Base-by-base conservation (phyloP, 768 basidiomycete genomes). In the Russula virescens region DNA sequence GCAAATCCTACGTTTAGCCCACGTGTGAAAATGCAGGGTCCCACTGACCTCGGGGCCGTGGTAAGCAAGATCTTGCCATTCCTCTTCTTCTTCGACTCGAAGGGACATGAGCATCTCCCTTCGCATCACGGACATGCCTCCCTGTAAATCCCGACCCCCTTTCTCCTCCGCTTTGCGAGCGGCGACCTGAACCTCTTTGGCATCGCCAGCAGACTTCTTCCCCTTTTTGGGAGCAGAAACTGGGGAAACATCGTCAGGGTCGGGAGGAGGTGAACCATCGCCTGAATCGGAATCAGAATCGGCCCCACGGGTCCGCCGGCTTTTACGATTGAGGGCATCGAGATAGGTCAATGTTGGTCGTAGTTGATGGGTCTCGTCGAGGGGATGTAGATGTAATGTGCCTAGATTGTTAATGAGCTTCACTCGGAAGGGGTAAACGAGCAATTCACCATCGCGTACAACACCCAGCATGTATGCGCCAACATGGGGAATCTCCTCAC, bases 281-380 rank as follows among this genome's bases (percentile, higher is more conserved):
- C 91, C 89, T 8, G 85, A 86, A 49, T 91, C 90, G 1, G 86
- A 86, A 60, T 86, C 89, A 3, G 80, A 82, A 9, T 79, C 83
- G 38, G 69, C 74, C 16, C 71, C 80, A 46, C 73, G 71, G 45
- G 76, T 75, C 23, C 78, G 76, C 51, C 81, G 83, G 63, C 73
- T 77, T 75, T 87, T 90, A 42, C 83, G 83, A 25, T 85, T 84
- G 58, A 87, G 71, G 62, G 83, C 73, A 71, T 94, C 92, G 64
- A 94, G 78, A 74, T 94, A 90, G 19, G 88, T 89, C 67, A 93
- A 74, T 3, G 88, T 87, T 10, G 91, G 91, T 49, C 91, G 85
- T 66, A 94, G 80, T 72, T 94, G 92, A 69, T 92, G 88, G 0
- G 83, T 87, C 75, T 90, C 83, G 64, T 75, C 81, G 69, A 94